Conservation (phyloP, 2,329 filamentous ascomycete genomes). For the Exophiala calicioides region DNA sequence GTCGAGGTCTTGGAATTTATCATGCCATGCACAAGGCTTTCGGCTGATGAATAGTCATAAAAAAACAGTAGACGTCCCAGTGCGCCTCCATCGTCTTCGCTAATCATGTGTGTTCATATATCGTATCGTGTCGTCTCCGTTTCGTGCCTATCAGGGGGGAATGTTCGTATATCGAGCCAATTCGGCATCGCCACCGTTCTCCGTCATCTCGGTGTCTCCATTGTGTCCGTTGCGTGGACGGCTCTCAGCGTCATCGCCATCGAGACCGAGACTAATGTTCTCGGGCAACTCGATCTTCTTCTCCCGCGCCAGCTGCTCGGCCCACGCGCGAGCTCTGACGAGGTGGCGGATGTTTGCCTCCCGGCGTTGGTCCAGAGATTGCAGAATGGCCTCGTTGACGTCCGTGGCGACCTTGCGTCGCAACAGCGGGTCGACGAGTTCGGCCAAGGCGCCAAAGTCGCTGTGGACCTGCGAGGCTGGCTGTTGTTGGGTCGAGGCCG, state of each 20-base stretch:
- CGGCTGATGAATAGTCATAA: background rate
- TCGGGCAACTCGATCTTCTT: constrained; percentile 49
- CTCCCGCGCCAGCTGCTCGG: constrained; percentile 62
- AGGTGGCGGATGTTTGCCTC: constrained; percentile 82
- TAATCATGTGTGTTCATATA: constrained; percentile 4
- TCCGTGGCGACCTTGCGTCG: constrained; percentile 79
- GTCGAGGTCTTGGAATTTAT: too few relatives aligned
- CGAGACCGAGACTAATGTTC: constrained; percentile 47
- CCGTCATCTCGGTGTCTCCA: constrained; percentile 31
- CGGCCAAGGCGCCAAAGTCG: constrained; percentile 57
- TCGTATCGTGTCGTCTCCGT: background rate
- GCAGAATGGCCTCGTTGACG: constrained; percentile 86
- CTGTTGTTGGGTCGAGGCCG: constrained; percentile 35
- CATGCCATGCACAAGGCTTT: too few relatives aligned
- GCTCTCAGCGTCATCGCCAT: constrained; percentile 25
- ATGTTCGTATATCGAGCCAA: constrained; percentile 25
- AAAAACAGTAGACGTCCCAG: background rate
- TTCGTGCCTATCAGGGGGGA: constrained; percentile 1
- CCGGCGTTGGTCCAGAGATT: constrained; percentile 68
- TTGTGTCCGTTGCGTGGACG: constrained; percentile 26
- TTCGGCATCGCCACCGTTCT: constrained; percentile 22
- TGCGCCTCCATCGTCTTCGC: constrained; percentile 10
- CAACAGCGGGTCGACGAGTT: constrained; percentile 75
- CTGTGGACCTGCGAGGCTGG: constrained; percentile 22
- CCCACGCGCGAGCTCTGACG: constrained; percentile 81